Percentiles rank a stretch among this genome's conserved stretches.
Evolutionary conservation across 176 grass and related monocot genomes (phyloP).

Genomic region (Paspalum vaginatum): DNA sequence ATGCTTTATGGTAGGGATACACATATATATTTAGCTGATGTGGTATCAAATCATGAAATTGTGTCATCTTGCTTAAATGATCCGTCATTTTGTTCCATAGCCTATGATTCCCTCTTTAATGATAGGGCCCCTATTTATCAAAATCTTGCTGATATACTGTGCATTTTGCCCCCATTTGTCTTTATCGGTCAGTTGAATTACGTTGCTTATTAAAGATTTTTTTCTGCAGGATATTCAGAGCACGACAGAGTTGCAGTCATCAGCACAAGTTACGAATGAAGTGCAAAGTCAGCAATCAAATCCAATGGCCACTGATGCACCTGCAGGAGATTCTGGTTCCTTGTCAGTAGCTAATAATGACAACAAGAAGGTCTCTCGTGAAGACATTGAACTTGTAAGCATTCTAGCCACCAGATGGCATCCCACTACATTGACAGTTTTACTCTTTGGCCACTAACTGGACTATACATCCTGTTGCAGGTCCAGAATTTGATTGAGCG

Average conservation of each 20-base stretch:
- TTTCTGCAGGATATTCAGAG: constrained; percentile 76
- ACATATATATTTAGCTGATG: neutral
- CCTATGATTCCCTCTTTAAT: neutral
- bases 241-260: constrained; percentile 64
- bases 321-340: constrained; percentile 69
- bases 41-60: constrained; percentile 2
- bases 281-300: constrained; percentile 67
- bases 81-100: neutral
- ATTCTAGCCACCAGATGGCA: constrained; percentile 4
- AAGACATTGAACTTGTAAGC: constrained; percentile 98
- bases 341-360: constrained; percentile 67
- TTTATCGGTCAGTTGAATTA: neutral
- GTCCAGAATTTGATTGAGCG: constrained; percentile 99
- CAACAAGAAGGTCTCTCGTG: constrained; percentile 89
- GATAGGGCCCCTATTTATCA: neutral
- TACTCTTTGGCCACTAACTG: constrained; percentile 28
- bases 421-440: constrained; percentile 7
- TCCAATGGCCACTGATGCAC: constrained; percentile 53
- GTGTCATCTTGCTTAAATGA: neutral
- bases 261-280: constrained; percentile 74
- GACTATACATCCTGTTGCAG: constrained; percentile 52
- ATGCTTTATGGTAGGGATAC: neutral
- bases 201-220: constrained; percentile 27
- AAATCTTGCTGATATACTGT: constrained; percentile 12
- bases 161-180: too few relatives aligned